Conservation (phyloP, 495 filamentous ascomycete genomes). For the Penicillium coffeae region DNA sequence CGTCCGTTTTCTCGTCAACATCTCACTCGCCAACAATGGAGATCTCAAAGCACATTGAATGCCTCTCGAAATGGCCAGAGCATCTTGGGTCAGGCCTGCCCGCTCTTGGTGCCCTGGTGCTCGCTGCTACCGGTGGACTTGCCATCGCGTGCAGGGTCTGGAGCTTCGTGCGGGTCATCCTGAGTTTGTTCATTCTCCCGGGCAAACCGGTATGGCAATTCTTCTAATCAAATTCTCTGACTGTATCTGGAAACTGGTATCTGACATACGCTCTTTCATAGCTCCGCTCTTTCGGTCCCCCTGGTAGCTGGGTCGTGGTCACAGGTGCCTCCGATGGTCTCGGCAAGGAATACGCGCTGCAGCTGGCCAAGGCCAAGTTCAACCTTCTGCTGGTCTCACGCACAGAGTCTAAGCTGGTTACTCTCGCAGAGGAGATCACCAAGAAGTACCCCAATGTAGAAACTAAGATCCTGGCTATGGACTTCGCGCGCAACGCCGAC, state of each 20-base stretch:
- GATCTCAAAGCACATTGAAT: conserved; percentile 29
- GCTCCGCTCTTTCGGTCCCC: conserved; percentile 87
- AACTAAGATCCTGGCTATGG: conserved; percentile 80
- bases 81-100: conserved; percentile 38
- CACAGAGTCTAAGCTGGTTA: conserved; percentile 80
- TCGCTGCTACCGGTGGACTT: conserved; percentile 55
- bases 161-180: conserved; percentile 60
- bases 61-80: conserved; percentile 34
- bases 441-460: conserved; percentile 58
- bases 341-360: conserved; percentile 91
- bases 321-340: conserved; percentile 96
- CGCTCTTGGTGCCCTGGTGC: conserved; percentile 30
- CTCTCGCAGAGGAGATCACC: conserved; percentile 71
- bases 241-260: conserved; percentile 5
- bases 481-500: conserved; percentile 76
- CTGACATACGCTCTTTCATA: conserved; percentile 33
- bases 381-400: conserved; percentile 92
- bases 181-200: conserved; percentile 74
- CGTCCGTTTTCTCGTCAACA: conserved; percentile 8
- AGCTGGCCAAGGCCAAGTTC: conserved; percentile 87
- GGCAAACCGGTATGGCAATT: conserved; percentile 51
- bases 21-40: conserved; percentile 30
- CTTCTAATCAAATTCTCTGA: background rate
- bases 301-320: conserved; percentile 90
- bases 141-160: conserved; percentile 54